A percentile compares a stretch with the other conserved stretches of the same genome.
These are phyloP conservation scores for Blastobotrys arbuscula DNA, from an alignment of 1,139 yeast genomes.

Conservation along the genomic window DNA sequence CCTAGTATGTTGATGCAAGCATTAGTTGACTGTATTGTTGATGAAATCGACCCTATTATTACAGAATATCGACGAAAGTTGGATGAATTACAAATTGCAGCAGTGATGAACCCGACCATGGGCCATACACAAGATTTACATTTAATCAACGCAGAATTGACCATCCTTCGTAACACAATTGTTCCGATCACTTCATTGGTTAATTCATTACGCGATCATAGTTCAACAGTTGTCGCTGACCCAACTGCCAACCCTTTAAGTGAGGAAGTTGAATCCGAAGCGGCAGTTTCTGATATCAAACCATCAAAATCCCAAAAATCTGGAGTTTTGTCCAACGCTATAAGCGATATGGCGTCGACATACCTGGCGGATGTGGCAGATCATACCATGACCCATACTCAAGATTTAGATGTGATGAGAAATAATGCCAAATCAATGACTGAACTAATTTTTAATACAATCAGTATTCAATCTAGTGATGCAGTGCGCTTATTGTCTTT, in stretches of 20 bases:
- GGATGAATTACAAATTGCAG: conserved; percentile 46
- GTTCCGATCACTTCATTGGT: conserved; percentile 43
- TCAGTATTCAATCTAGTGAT: conserved; percentile 46
- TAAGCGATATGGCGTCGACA: conserved; percentile 38
- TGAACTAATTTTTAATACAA: conserved; percentile 48
- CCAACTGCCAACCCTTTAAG: conserved; percentile 2
- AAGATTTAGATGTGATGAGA: conserved; percentile 48
- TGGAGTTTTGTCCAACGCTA: neutral
- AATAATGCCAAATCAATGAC: conserved; percentile 45
- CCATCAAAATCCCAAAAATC: neutral
- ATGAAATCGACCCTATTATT: conserved; percentile 56
- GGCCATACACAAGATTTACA: conserved; percentile 48
- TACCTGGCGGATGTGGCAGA: conserved; percentile 51
- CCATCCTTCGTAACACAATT: conserved; percentile 41
- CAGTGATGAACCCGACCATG: conserved; percentile 44
- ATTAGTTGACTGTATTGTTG: conserved; percentile 49
- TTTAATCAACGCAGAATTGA: conserved; percentile 46
- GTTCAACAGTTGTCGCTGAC: conserved; percentile 18
- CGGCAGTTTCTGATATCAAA: conserved; percentile 3
- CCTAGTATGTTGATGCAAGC: conserved; percentile 48
- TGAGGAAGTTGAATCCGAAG: conserved; percentile 10
- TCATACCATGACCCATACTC: conserved; percentile 45
- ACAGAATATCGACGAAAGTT: conserved; percentile 47
- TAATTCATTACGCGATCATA: conserved; percentile 40
- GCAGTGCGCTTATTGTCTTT: conserved; percentile 47